A percentile compares a stretch with the other conserved stretches of the same genome.
Conservation (phyloP, 306 rosid genomes). For the Prunus armeniaca region DNA sequence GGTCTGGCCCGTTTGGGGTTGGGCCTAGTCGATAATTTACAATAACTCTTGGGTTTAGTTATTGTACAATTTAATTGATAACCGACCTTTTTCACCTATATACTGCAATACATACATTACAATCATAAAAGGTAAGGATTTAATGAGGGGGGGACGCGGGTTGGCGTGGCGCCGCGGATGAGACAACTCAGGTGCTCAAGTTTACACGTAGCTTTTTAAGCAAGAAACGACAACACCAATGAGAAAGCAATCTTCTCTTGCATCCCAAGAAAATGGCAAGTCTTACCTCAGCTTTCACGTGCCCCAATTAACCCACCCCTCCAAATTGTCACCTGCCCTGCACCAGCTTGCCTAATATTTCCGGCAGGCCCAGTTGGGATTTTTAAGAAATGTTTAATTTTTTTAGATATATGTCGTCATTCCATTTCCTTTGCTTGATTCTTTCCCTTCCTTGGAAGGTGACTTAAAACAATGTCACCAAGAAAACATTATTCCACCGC, state of each 20-base stretch:
- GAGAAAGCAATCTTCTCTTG: neutral
- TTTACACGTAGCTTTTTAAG: neutral
- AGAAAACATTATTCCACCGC: neutral
- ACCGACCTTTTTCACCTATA: no score
- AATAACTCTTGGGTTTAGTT: no score
- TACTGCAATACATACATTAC: no score
- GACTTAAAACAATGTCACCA: neutral
- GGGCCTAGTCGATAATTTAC: no score
- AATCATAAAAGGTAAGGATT: neutral
- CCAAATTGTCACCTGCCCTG: neutral
- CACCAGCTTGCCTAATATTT: neutral
- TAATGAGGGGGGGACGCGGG: constrained; percentile 12
- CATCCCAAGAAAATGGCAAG: neutral
- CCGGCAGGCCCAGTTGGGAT: no score
- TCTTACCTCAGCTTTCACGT: constrained; percentile 6
- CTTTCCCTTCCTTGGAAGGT: neutral
- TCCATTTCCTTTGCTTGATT: neutral
- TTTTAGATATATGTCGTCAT: neutral
- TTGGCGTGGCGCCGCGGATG: constrained; percentile 21
- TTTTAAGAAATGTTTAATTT: neutral
- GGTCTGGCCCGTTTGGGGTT: no score
- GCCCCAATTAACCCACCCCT: neutral
- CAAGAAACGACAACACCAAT: neutral
- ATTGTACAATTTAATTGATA: no score
- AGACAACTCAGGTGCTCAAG: neutral